phyloP scores from a whole-genome alignment of 257 asterid species.

The Haberlea rhodopensis region DNA sequence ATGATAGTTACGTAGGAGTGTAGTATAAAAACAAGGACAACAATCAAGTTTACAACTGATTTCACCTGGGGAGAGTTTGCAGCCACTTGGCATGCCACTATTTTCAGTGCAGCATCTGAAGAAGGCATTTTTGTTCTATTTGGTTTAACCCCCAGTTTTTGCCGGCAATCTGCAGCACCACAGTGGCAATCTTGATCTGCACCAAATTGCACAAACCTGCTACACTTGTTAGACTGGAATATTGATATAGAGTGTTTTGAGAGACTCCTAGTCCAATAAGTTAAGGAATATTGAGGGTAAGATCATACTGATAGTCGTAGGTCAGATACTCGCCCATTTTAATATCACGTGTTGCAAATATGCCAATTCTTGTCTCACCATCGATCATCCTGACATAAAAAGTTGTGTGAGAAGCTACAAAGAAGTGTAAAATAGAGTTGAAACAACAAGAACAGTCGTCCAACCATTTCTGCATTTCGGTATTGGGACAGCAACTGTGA shows the following conservation, averaged over 20 bases:
- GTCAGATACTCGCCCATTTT: slow-evolving; percentile 87
- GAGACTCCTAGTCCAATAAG: slow-evolving; percentile 12
- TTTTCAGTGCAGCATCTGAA: slow-evolving; percentile 69
- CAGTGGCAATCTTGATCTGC: slow-evolving; percentile 98
- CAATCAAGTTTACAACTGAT: slow-evolving; percentile 49
- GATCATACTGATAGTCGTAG: slow-evolving; percentile 92
- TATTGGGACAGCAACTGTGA: slow-evolving; percentile 95
- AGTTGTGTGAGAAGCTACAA: slow-evolving; percentile 25
- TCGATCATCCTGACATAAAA: slow-evolving; percentile 71
- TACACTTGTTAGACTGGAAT: slow-evolving; percentile 48
- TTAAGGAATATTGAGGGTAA: slow-evolving; percentile 19
- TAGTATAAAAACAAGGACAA: slow-evolving; percentile 3
- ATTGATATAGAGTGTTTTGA: slow-evolving; percentile 20
- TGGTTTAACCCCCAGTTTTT: slow-evolving; percentile 83
- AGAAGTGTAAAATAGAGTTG: background rate
- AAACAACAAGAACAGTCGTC: slow-evolving; percentile 26
- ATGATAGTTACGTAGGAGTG: background rate
- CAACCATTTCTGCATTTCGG: slow-evolving; percentile 98
- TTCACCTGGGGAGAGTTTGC: slow-evolving; percentile 48
- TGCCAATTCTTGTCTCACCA: slow-evolving; percentile 94
- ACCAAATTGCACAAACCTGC: slow-evolving; percentile 99
- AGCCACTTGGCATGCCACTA: slow-evolving; percentile 67
- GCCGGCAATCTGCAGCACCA: slow-evolving; percentile 81
- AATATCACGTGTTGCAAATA: slow-evolving; percentile 84
- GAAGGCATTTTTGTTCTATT: slow-evolving; percentile 55